phyloP scores from a whole-genome alignment of 176 grass and related monocot genomes.

The Paspalum notatum region DNA sequence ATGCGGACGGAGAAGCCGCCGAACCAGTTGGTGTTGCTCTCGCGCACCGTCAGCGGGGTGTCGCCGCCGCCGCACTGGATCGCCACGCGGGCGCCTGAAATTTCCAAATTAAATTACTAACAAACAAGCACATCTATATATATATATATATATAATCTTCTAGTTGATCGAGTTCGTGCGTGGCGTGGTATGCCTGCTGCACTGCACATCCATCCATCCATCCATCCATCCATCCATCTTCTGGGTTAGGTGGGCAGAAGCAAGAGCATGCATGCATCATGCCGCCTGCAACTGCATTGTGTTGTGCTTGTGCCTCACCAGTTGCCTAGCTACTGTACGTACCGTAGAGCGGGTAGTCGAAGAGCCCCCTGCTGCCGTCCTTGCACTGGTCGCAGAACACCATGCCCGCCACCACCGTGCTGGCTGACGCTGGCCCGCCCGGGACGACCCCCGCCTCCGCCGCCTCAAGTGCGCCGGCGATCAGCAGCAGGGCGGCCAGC shows the following conservation, averaged over 20 bases:
- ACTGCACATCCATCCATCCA: too few species aligned
- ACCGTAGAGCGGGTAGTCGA: slow-evolving; percentile 89
- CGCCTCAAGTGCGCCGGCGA: too few species aligned
- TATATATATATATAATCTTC: too few species aligned
- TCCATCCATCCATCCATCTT: too few species aligned
- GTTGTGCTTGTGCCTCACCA: too few species aligned
- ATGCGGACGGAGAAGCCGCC: slow-evolving; percentile 69
- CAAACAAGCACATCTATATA: too few species aligned
- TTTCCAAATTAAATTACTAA: too few species aligned
- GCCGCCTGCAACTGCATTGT: too few species aligned
- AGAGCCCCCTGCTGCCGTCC: slow-evolving; percentile 67
- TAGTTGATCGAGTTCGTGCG: too few species aligned
- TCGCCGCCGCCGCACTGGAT: slow-evolving; percentile 71
- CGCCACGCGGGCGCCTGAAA: slow-evolving; percentile 76
- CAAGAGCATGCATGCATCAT: not conserved
- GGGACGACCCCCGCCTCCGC: not conserved
- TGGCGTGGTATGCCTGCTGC: too few species aligned
- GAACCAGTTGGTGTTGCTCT: slow-evolving; percentile 90
- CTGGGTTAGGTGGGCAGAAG: slow-evolving; percentile 29
- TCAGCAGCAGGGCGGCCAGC: not conserved
- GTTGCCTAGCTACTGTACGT: fast-evolving
- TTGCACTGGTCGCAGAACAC: slow-evolving; percentile 96
- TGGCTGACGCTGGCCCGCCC: not conserved
- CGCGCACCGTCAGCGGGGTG: slow-evolving; percentile 40
- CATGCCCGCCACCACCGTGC: slow-evolving; percentile 82